Evolutionary conservation across 2,329 filamentous ascomycete species (phyloP).

Genomic region (Paecilomyces sp.): DNA sequence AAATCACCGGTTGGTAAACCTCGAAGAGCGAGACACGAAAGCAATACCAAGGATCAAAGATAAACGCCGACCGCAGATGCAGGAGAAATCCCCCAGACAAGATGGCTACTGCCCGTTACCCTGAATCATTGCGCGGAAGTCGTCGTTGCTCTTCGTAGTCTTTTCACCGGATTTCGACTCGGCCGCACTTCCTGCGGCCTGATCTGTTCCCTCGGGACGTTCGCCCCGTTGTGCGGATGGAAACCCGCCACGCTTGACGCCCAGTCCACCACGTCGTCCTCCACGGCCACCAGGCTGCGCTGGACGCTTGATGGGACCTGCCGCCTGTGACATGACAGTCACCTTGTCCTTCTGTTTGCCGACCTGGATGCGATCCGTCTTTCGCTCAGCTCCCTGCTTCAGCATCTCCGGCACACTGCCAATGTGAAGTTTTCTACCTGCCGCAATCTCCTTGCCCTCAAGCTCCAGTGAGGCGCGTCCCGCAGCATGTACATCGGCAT

Average conservation of each 20-base stretch:
- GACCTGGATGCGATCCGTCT: conserved; percentile 30
- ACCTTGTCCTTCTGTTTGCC: conserved; percentile 32
- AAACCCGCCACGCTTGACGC: conserved; percentile 36
- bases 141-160: conserved; percentile 48
- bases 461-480: conserved; percentile 51
- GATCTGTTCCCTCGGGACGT: conserved; percentile 10
- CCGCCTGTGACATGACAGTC: conserved; percentile 19
- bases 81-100: not conserved
- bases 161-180: conserved; percentile 11
- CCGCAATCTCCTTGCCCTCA: conserved; percentile 38
- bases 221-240: conserved; percentile 1
- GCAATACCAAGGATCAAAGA: conserved; percentile 13
- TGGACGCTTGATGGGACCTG: conserved; percentile 38
- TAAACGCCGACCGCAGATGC: conserved; percentile 8
- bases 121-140: conserved; percentile 50
- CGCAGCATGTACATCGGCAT: conserved; percentile 59
- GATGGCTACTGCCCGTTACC: conserved; percentile 25
- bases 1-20: not conserved
- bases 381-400: conserved; percentile 33
- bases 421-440: conserved; percentile 36
- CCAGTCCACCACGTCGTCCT: conserved; percentile 43
- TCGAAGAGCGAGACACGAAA: not conserved
- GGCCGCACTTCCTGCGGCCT: not conserved
- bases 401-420: conserved; percentile 49
- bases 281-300: conserved; percentile 34